A percentile compares a stretch with the other conserved stretches of the same genome.
These are phyloP conservation scores for Geotrichum europaeum DNA, from an alignment of 1,139 yeast genomes.

Conservation along the genomic window DNA sequence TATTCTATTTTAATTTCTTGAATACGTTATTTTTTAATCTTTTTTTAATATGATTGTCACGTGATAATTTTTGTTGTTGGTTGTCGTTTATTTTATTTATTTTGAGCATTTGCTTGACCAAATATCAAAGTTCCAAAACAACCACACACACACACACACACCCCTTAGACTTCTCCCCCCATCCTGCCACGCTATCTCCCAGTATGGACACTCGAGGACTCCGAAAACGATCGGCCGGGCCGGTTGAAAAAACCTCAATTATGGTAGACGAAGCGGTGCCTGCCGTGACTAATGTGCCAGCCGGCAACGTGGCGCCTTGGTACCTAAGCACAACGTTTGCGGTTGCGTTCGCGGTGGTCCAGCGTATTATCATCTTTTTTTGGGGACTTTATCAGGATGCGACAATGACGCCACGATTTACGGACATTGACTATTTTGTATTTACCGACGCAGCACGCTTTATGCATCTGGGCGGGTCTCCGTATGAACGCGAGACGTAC, in stretches of 20 bases:
- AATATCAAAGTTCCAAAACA: neutral
- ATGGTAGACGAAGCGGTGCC: neutral
- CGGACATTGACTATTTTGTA: slow-evolving; percentile 90
- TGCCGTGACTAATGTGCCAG: neutral
- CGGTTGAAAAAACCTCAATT: neutral
- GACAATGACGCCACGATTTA: slow-evolving; percentile 71
- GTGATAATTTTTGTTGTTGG: neutral
- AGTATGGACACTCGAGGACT: neutral
- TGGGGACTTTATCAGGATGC: slow-evolving; percentile 88
- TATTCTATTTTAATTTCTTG: too few relatives aligned
- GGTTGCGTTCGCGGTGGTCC: slow-evolving; percentile 28
- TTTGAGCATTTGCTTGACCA: neutral
- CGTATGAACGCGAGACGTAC: slow-evolving; percentile 81
- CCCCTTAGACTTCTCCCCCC: neutral
- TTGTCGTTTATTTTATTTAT: neutral
- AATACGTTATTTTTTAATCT: neutral
- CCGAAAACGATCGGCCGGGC: neutral
- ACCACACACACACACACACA: neutral
- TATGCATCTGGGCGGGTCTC: slow-evolving; percentile 57
- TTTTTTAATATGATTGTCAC: neutral
- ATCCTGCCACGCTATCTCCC: neutral
- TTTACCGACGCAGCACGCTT: slow-evolving; percentile 85
- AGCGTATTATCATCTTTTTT: slow-evolving; percentile 61
- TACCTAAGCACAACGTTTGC: neutral
- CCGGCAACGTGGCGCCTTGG: neutral